These are phyloP conservation scores for Echites panduratus DNA, from an alignment of 257 asterid species.

Conservation along the genomic window DNA sequence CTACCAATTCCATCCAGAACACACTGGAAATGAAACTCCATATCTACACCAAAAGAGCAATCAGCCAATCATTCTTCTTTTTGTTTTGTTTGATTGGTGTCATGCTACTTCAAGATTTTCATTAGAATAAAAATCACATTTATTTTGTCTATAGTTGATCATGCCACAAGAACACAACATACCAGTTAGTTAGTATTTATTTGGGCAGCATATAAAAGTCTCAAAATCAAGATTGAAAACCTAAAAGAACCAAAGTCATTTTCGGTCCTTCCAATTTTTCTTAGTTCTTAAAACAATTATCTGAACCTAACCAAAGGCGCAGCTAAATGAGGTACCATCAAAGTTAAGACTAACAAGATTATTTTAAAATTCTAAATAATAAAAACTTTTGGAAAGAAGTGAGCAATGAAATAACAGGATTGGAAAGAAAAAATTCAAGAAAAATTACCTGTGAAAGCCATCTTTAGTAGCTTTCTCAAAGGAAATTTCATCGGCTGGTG, in stretches of 20 bases:
- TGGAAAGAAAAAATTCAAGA: neutral
- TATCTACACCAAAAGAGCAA: neutral
- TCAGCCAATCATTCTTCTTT: neutral
- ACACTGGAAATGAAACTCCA: neutral
- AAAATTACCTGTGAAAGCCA: slow-evolving; percentile 73
- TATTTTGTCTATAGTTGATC: neutral
- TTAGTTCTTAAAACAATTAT: neutral
- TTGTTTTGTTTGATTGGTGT: neutral
- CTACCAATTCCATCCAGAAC: neutral
- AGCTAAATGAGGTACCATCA: neutral
- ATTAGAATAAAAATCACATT: neutral
- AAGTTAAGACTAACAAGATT: neutral
- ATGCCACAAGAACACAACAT: neutral
- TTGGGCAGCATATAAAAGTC: neutral
- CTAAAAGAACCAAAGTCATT: neutral
- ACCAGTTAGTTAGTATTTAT: neutral
- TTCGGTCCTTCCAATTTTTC: neutral
- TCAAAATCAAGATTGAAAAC: neutral
- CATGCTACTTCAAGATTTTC: neutral
- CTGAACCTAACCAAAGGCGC: neutral
- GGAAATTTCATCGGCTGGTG: slow-evolving; percentile 46
- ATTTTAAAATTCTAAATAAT: neutral
- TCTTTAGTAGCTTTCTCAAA: slow-evolving; percentile 60
- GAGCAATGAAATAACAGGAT: neutral
- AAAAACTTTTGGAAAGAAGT: neutral